Conservation (phyloP, 176 grass and related monocot genomes). For the Stipa capillata region DNA sequence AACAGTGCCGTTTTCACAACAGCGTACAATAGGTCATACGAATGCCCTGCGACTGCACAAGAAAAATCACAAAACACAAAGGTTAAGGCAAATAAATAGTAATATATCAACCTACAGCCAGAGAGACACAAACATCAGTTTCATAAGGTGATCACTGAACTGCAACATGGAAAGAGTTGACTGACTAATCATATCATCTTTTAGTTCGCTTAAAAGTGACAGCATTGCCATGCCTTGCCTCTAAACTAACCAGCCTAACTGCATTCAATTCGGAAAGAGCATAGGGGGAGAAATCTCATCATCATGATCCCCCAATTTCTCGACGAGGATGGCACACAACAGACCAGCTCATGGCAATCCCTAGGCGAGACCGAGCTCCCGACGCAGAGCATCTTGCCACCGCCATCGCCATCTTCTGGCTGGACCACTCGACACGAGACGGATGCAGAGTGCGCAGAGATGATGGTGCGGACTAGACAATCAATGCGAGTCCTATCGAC, state of each 20-base stretch:
- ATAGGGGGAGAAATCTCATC: neutral
- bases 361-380: constrained; percentile 44
- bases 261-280: neutral
- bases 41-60: constrained; percentile 26
- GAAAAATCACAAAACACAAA: constrained; percentile 11
- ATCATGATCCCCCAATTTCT: constrained; percentile 33
- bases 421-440: constrained; percentile 35
- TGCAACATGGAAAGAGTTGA: neutral
- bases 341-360: constrained; percentile 47
- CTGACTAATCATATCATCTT: neutral
- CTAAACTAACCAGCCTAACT: too few species aligned
- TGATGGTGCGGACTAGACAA: constrained; percentile 40
- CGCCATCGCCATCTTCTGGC: neutral
- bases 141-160: neutral
- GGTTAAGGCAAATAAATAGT: neutral
- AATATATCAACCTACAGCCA: neutral
- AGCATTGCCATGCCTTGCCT: neutral
- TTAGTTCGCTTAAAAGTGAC: neutral
- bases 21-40: constrained; percentile 45
- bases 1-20: constrained; percentile 34
- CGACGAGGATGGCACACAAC: constrained; percentile 32
- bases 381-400: constrained; percentile 31
- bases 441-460: constrained; percentile 46
- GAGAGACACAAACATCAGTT: neutral
- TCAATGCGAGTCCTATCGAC: constrained; percentile 43